Percentiles rank a stretch among this genome's conserved stretches.
Conservation (phyloP, 345 rosid genomes). For the Dipteronia dyeriana region DNA sequence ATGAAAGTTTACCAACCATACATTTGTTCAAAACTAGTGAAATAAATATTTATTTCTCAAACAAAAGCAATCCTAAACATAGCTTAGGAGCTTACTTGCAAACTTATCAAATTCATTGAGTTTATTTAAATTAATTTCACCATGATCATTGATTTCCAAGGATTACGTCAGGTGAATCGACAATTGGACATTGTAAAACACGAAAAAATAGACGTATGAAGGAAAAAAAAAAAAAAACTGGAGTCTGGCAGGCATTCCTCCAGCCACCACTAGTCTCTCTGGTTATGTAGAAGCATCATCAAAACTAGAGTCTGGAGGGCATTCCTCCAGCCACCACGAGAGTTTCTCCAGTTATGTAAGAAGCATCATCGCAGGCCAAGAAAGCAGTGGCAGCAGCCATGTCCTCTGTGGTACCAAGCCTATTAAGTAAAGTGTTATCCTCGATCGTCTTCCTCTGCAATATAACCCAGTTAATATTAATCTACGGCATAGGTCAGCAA, state of each 20-base stretch:
- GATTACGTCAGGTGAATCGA: neutral
- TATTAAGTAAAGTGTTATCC: conserved; percentile 61
- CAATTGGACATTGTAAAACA: neutral
- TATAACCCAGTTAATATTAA: conserved; percentile 14
- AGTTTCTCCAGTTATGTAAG: conserved; percentile 77
- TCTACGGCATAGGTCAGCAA: conserved; percentile 3
- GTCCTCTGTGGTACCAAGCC: conserved; percentile 73
- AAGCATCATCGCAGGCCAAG: conserved; percentile 80
- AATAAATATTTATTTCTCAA: too few species aligned
- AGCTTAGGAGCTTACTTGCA: neutral
- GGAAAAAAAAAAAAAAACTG: conserved; percentile 24
- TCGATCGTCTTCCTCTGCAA: conserved; percentile 52
- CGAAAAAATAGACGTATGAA: neutral
- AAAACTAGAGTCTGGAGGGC: conserved; percentile 66
- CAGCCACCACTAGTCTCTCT: conserved; percentile 86
- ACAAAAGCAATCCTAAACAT: too few species aligned
- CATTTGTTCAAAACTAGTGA: too few species aligned
- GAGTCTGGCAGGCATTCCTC: conserved; percentile 78
- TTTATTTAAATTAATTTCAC: neutral
- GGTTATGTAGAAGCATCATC: conserved; percentile 77
- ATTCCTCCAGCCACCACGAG: conserved; percentile 80
- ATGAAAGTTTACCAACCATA: too few species aligned
- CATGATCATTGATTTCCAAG: neutral
- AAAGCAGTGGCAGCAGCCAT: conserved; percentile 80
- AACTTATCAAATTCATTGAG: neutral